Evolutionary conservation across 371 early-diverging fungal genomes (phyloP).

Genomic region (Actinomortierella ambigua): DNA sequence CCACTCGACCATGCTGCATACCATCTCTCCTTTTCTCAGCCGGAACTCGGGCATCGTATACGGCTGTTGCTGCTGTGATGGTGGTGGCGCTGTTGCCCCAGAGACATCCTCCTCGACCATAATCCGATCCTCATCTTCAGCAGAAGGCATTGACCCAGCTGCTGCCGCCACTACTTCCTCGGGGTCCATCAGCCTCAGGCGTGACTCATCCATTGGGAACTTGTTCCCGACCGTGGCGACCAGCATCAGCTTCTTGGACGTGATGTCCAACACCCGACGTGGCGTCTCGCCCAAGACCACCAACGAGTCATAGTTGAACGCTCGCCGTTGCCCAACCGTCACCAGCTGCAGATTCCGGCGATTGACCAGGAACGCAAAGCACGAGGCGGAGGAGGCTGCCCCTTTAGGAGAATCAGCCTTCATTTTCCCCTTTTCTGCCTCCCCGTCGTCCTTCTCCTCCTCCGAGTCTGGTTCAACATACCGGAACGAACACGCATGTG

Average conservation of each 20-base stretch:
- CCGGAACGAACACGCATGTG: no score
- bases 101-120: no score
- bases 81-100: no score
- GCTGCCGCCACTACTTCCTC: background rate
- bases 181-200: conserved; percentile 22
- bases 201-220: conserved; percentile 27
- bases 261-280: conserved; percentile 26
- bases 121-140: no score
- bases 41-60: conserved; percentile 18
- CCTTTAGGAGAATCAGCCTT: no score
- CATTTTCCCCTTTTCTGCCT: no score
- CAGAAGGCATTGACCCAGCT: no score
- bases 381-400: background rate
- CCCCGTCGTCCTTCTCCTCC: no score
- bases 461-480: no score
- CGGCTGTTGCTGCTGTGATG: conserved; percentile 7
- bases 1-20: conserved; percentile 34
- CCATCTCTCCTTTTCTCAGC: conserved; percentile 26
- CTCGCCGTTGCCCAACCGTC: conserved; percentile 10
- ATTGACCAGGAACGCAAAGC: conserved; percentile 30
- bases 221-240: conserved; percentile 21
- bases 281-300: conserved; percentile 18
- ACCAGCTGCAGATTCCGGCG: conserved; percentile 28
- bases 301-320: conserved; percentile 9
- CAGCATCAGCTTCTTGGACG: conserved; percentile 21